Percentiles rank a stretch among this genome's conserved stretches.
phyloP scores from a whole-genome alignment of 2,329 filamentous ascomycete species.

The Eutypa lata region DNA sequence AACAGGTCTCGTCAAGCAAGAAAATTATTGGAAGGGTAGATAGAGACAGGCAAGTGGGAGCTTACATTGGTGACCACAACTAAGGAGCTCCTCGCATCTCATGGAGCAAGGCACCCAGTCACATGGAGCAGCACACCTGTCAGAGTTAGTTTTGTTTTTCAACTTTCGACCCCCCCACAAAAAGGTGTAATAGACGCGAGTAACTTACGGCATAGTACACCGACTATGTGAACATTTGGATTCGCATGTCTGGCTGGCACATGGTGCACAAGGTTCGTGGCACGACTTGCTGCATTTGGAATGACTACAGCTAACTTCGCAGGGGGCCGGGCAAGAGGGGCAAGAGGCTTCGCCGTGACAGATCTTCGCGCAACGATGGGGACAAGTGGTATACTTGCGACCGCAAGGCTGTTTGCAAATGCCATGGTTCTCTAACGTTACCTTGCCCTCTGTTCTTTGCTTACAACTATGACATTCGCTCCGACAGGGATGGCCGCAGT shows the following conservation, averaged over 20 bases:
- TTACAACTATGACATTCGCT: slow-evolving; percentile 49
- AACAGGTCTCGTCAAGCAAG: no score
- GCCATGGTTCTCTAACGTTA: slow-evolving; percentile 39
- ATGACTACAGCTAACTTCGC: slow-evolving; percentile 55
- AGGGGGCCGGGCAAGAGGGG: slow-evolving; percentile 43
- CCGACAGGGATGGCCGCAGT: slow-evolving; percentile 59
- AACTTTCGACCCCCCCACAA: not conserved
- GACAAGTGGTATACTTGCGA: slow-evolving; percentile 50
- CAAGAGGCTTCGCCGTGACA: slow-evolving; percentile 54
- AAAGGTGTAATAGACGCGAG: not conserved
- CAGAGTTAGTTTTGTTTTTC: not conserved
- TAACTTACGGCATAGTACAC: slow-evolving; percentile 33
- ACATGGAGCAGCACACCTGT: slow-evolving; percentile 61
- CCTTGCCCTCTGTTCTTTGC: slow-evolving; percentile 24
- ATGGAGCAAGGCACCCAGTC: slow-evolving; percentile 62
- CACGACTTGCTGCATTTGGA: slow-evolving; percentile 55
- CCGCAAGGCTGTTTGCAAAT: slow-evolving; percentile 47
- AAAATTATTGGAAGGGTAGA: not conserved
- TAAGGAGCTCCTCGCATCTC: slow-evolving; percentile 51
- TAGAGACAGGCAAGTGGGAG: not conserved
- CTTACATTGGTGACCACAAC: slow-evolving; percentile 59
- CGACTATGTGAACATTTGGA: slow-evolving; percentile 53
- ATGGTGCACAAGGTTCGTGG: slow-evolving; percentile 59
- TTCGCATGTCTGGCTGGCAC: slow-evolving; percentile 50
- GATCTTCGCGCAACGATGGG: slow-evolving; percentile 45